Percentiles rank a stretch among this genome's conserved stretches.
Conservation (phyloP, 73 alveolate species). For the Paramecium tetraurelia region DNA sequence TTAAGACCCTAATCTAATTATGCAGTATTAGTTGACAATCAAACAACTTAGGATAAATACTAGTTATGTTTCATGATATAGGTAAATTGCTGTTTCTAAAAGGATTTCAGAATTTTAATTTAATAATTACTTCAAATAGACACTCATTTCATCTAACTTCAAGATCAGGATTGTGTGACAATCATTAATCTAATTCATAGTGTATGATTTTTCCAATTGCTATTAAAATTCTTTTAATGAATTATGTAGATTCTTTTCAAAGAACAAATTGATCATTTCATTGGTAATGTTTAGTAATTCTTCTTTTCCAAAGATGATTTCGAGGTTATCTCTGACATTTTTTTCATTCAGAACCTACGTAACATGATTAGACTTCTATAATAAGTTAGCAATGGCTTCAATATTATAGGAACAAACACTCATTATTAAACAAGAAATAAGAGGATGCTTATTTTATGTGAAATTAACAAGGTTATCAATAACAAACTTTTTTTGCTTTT, state of each 20-base stretch:
- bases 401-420: not conserved
- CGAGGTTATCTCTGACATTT: not conserved
- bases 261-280: not conserved
- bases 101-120: not conserved
- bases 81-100: not conserved
- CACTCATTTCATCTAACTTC: not conserved
- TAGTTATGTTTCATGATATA: not conserved
- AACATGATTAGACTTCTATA: not conserved
- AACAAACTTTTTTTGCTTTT: not conserved
- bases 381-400: not conserved
- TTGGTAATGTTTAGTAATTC: not conserved
- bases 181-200: not conserved
- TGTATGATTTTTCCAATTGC: not conserved
- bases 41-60: not conserved
- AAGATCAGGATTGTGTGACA: not conserved
- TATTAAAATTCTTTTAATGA: not conserved
- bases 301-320: not conserved
- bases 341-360: not conserved
- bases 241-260: not conserved
- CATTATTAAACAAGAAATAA: not conserved
- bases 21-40: not conserved
- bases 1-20: not conserved
- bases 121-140: not conserved
- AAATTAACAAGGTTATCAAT: not conserved
- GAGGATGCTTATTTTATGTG: not conserved